Base-by-base conservation (phyloP, 1,284 basidiomycete genomes). In the Anthracocystis walkeri region DNA sequence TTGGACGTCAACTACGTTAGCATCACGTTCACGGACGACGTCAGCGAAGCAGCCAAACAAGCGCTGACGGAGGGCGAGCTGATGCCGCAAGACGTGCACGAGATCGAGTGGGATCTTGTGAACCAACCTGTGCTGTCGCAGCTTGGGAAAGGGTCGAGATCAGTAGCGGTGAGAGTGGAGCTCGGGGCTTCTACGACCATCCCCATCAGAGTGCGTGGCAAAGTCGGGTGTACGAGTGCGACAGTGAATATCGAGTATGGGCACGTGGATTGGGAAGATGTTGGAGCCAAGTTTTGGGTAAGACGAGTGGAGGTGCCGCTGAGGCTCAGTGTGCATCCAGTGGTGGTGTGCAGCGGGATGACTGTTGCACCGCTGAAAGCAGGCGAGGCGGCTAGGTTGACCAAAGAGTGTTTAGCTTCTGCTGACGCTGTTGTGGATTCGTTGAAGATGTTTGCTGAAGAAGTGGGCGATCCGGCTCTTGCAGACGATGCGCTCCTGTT, bases 291-390 rank as follows among this genome's bases (percentile, higher is more conserved):
- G 4, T 95, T 97, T 85, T 90, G 93, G 85, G 91, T 93, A 11
- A 90, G 95, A 27, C 92, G 92, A 70, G 85, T 97, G 57, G 90
- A 91, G 16, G 92, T 94, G 82, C 92, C 93, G 7, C 88, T 98
- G 65, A 88, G 92, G 76, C 91, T 97, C 64, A 95, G 93, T 0
- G 95, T 98, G 2, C 95, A 95, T 82, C 92, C 93, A 70, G 95
- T 95, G 87, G 89, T 97, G 42, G 93, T 95, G 81, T 93, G 92
- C 79, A 60, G 64, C 7, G 62, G 62, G 20, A 53, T 86, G 42
- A 61, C 42, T 23, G 44, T 83, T 14, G 42, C 49, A 0, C 65
- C 71, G 5, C 21, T 77, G 42, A 48, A 33, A 14, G 58, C 70
- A 18, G 25, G 8, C 1, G 81, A 84, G 48, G 84, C 82, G 27